Evolutionary conservation across 805 yeast species (phyloP), one percentile per base, ranked within the genome.

Genomic region (Cyberlindnera saturnus): DNA sequence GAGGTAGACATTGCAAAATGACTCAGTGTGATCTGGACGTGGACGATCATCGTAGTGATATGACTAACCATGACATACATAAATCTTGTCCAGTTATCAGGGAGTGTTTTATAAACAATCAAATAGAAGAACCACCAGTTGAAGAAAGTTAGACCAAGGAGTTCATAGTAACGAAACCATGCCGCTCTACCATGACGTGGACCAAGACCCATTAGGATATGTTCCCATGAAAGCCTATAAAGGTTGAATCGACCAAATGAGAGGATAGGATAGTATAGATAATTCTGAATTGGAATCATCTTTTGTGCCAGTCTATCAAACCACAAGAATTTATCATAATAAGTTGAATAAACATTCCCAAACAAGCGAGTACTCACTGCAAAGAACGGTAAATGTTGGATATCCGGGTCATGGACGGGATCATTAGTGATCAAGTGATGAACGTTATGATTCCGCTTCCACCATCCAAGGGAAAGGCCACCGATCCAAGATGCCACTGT

Each of bases 1-100:
- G 93, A 74, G 0, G 96, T 89, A 1, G 95, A 85, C 95, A 88
- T 89, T 32, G 96, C 96, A 67, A 88, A 88, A 61, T 88, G 96
- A 13, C 90, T 81, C 35, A 88, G 70, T 0, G 95, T 86, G 63
- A 88, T 88, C 61, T 89, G 96, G 29, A 88, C 96, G 62, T 88
- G 96, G n/a, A 88, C 91, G 32, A 90, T 73, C 95, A 87, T 86
- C 3, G 96, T 85, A 11, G 86, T 74, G 8, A 86, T 58, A 55
- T 88, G 96, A 34, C 90, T 81, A 6, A 86, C 77, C 71, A 87
- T 55, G 14, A 89, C 66, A 60, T 71, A 89, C 46, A 65, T 63
- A 51, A 82, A 68, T 47, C 84, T 69, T 41, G 75, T 71, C 61
- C 75, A 59, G 40, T 73, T 67, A 9, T 79, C 74, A 15, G 77